Evolutionary conservation across 768 basidiomycete genomes (phyloP).

Genomic region (Cystobasidium onofrii): DNA sequence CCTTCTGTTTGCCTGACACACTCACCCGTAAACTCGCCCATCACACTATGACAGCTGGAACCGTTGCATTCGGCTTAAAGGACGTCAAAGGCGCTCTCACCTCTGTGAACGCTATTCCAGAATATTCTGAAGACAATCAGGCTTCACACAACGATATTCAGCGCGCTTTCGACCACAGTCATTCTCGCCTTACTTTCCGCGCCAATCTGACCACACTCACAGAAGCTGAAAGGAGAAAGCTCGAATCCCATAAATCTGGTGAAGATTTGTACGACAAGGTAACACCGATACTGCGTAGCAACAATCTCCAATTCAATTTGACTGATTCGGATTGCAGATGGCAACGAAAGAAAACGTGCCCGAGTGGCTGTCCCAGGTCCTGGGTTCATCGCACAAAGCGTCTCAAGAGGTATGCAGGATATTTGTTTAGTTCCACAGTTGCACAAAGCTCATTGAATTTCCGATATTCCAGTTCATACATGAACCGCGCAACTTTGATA

Average conservation of each 20-base stretch:
- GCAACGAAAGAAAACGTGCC: not conserved
- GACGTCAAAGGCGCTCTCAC: conserved; percentile 10
- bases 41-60: not conserved
- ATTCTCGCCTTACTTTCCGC: conserved; percentile 3
- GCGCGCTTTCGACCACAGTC: not conserved
- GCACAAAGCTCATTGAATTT: not conserved
- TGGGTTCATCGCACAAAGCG: not conserved
- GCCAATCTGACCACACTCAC: not conserved
- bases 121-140: not conserved
- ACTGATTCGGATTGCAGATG: not conserved
- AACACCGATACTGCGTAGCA: too few species aligned
- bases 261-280: conserved; percentile 17
- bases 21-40: not conserved
- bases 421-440: not conserved
- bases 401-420: not conserved
- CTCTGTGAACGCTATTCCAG: not conserved
- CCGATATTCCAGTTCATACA: not conserved
- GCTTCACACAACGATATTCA: not conserved
- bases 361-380: not conserved
- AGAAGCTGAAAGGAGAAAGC: not conserved
- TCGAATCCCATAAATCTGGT: not conserved
- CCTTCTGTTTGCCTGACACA: not conserved
- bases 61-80: not conserved
- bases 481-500: not conserved
- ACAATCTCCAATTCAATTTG: too few species aligned